Conservation (phyloP, 2,329 filamentous ascomycete genomes). For the Uncinocarpus reesii region DNA sequence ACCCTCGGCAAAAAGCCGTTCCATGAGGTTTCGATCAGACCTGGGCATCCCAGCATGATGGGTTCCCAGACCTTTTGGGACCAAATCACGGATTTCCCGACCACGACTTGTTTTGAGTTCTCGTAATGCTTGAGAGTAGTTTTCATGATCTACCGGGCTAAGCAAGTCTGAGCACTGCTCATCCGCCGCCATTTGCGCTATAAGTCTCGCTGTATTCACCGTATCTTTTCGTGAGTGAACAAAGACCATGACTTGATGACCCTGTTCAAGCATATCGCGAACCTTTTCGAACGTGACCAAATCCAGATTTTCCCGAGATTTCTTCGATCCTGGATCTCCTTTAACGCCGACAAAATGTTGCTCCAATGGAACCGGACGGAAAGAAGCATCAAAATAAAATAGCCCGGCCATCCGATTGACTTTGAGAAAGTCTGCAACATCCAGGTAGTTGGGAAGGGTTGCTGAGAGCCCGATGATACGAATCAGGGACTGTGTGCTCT, state of each 20-base stretch:
- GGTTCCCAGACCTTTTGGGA: constrained; percentile 83
- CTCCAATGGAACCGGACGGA: constrained; percentile 88
- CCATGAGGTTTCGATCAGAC: constrained; percentile 89
- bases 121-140: constrained; percentile 66
- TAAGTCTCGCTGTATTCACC: constrained; percentile 70
- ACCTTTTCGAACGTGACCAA: constrained; percentile 86
- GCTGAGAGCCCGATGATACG: constrained; percentile 92
- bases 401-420: constrained; percentile 87
- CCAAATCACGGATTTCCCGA: constrained; percentile 74
- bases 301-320: constrained; percentile 82
- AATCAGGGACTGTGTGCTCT: constrained; percentile 95
- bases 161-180: constrained; percentile 71
- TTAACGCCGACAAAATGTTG: constrained; percentile 97
- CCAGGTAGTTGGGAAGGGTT: constrained; percentile 89
- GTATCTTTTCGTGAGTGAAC: constrained; percentile 96
- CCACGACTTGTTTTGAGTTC: constrained; percentile 82
- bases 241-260: constrained; percentile 99
- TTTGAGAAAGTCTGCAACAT: constrained; percentile 92
- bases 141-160: constrained; percentile 66
- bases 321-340: constrained; percentile 54
- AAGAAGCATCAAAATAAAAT: constrained; percentile 95
- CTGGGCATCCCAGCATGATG: constrained; percentile 96
- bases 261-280: constrained; percentile 75
- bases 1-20: constrained; percentile 79
- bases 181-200: constrained; percentile 78